phyloP scores from a whole-genome alignment of 345 rosid genomes.

The Eucalyptus regnans region DNA sequence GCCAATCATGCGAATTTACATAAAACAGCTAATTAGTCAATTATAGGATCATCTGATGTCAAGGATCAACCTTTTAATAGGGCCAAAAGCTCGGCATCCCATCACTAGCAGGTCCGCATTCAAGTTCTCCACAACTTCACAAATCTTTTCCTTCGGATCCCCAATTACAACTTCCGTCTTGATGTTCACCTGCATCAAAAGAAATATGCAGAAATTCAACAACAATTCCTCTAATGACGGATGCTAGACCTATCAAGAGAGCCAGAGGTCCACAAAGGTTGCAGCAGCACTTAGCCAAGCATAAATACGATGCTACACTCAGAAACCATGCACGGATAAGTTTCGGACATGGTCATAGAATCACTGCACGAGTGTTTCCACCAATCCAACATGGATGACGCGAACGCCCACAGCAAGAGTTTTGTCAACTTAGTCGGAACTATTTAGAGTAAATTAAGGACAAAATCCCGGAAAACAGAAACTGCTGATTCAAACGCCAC shows the following conservation, averaged over 20 bases:
- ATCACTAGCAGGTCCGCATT: slow-evolving; percentile 70
- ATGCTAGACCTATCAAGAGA: neutral
- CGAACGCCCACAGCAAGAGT: neutral
- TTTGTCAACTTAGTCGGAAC: neutral
- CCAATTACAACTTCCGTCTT: slow-evolving; percentile 68
- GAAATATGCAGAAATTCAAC: neutral
- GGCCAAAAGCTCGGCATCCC: slow-evolving; percentile 79
- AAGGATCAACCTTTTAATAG: slow-evolving; percentile 55
- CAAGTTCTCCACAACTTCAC: slow-evolving; percentile 53
- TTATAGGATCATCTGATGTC: neutral
- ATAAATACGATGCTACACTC: neutral
- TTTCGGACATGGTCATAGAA: neutral
- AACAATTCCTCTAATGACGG: neutral
- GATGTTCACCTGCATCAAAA: slow-evolving; percentile 34
- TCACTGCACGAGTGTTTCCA: neutral
- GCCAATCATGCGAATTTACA: neutral
- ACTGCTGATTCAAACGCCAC: neutral
- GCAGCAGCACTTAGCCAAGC: neutral
- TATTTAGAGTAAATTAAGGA: neutral
- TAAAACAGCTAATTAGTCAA: neutral
- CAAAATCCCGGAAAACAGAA: neutral
- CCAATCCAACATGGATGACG: neutral
- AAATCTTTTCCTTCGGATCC: slow-evolving; percentile 77
- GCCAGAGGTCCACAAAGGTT: neutral
- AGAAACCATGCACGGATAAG: neutral